Evolutionary conservation across 495 filamentous ascomycete species (phyloP).

Genomic region (Penicillium longicatenatum): DNA sequence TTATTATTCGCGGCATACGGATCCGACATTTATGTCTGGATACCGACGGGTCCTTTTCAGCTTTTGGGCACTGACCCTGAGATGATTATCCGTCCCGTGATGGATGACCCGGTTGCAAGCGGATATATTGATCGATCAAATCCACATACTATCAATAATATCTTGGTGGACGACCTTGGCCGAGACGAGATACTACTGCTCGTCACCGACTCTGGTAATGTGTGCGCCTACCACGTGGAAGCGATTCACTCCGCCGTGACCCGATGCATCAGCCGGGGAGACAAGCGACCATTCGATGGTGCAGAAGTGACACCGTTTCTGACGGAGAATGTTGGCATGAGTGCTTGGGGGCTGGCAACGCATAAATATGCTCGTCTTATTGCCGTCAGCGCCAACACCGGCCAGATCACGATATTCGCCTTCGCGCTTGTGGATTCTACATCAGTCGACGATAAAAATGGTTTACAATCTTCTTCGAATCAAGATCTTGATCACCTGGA

Average conservation of each 20-base stretch:
- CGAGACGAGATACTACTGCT: conserved; percentile 76
- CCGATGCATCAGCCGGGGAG: conserved; percentile 25
- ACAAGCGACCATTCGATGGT: conserved; percentile 30
- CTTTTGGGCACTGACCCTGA: conserved; percentile 59
- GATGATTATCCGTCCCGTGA: conserved; percentile 65
- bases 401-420: conserved; percentile 68
- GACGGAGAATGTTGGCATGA: conserved; percentile 69
- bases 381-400: conserved; percentile 76
- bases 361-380: conserved; percentile 78
- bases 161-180: conserved; percentile 80
- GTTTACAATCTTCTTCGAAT: conserved; percentile 21
- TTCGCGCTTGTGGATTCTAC: conserved; percentile 60
- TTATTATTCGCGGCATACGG: conserved; percentile 78
- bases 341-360: conserved; percentile 89
- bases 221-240: conserved; percentile 74
- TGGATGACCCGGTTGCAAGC: conserved; percentile 43
- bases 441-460: conserved; percentile 19
- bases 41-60: conserved; percentile 68
- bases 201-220: conserved; percentile 86
- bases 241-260: conserved; percentile 52
- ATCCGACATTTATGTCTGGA: conserved; percentile 71
- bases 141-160: conserved; percentile 75
- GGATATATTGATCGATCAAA: conserved; percentile 58
- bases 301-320: conserved; percentile 60
- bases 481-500: conserved; percentile 32